Evolutionary conservation across 768 basidiomycete genomes (phyloP).

Genomic region (Strobilomyces confusus): DNA sequence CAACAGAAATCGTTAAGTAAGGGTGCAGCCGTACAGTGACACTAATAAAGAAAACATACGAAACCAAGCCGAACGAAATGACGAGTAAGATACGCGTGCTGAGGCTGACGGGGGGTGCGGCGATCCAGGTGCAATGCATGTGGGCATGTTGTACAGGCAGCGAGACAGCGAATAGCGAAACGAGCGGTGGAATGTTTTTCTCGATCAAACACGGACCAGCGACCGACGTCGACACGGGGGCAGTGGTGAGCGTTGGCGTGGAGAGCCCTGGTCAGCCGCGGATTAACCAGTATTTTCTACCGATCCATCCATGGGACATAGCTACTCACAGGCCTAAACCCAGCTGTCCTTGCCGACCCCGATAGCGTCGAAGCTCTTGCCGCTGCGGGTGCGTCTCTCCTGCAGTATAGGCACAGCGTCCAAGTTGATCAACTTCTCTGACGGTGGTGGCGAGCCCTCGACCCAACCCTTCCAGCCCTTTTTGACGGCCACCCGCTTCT

Average conservation of each 20-base stretch:
- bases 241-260: not conserved
- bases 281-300: constrained; percentile 45
- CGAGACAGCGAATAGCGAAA: constrained; percentile 14
- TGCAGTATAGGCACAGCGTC: constrained; percentile 67
- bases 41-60: constrained; percentile 25
- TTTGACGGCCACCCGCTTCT: constrained; percentile 58
- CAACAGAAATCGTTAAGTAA: constrained; percentile 30
- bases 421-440: constrained; percentile 77
- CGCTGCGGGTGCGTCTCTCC: constrained; percentile 77
- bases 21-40: constrained; percentile 23
- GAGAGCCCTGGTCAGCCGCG: constrained; percentile 1
- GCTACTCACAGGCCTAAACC: constrained; percentile 54
- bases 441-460: constrained; percentile 78
- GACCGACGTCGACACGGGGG: not conserved
- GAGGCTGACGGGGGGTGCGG: constrained; percentile 7
- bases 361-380: constrained; percentile 81
- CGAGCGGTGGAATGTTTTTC: constrained; percentile 11
- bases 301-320: constrained; percentile 35
- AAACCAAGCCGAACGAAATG: constrained; percentile 17
- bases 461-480: constrained; percentile 94
- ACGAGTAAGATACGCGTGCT: constrained; percentile 19
- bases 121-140: constrained; percentile 20
- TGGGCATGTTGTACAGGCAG: constrained; percentile 27
- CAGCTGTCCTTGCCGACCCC: constrained; percentile 74
- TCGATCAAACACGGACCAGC: constrained; percentile 6